Evolutionary conservation across 768 basidiomycete species (phyloP), one percentile per base, ranked within the genome.

Genomic region (Filobasidium floriforme): DNA sequence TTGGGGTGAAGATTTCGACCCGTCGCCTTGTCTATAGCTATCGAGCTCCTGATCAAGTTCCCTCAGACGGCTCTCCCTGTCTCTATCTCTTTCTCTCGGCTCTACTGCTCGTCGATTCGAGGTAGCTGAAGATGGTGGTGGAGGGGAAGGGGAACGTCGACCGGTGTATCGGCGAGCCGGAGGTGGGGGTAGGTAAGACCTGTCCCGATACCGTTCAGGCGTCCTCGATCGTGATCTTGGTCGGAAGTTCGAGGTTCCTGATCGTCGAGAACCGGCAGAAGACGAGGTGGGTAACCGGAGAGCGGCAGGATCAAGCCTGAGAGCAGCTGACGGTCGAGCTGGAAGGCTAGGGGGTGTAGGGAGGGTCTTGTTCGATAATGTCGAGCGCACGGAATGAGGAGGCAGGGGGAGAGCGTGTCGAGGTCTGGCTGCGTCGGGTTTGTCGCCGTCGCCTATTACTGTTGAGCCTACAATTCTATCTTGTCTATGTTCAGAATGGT

Each of bases 311-410:
- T 57, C 54, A 5, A 57, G 54, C 54, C 54, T 15, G 14, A 57
- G 26, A 28, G 54, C 2, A 15, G 54, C 54, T 57, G 54, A 57
- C 5, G 54, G 54, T 57, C 54, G 54, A 26, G 54, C 54, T 24
- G 54, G 54, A 28, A 57, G 54, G 15, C 54, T 57, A 7, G 54
- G 29, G 54, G 54, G 54, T 26, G 54, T 24, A 57, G 6, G 54
- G 15, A 57, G 54, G 22, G 54, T 57, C 29, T 57, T 57, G 54
- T 57, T 57, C 5, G 54, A 57, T 7, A 57, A n/a, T 26, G 54
- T 57, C 26, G 54, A 57, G 7, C 54, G 6, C 14, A 57, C 54
- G 4, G 24, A 6, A 18, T 18, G 46, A 24, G 46, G 46, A 51
- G 46, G n/a, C 52, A 26, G 22, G 18, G 26, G 29, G 7, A 57